phyloP scores from a whole-genome alignment of 352 stramenopile genomes.

The Pythium coloratum region DNA sequence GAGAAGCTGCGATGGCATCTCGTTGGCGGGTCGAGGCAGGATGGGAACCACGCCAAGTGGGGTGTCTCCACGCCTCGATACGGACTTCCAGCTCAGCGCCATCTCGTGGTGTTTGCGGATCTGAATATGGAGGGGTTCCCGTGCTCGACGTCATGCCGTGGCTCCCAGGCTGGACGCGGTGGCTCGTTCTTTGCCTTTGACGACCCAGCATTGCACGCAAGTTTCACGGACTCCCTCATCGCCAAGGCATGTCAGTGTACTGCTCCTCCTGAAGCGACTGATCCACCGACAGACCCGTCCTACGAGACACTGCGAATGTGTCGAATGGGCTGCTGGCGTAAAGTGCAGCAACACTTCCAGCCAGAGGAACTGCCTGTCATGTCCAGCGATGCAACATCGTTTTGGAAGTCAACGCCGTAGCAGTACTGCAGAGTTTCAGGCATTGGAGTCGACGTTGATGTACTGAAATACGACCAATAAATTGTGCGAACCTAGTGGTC shows the following conservation, averaged over 20 bases:
- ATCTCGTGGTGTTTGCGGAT: slow-evolving; percentile 63
- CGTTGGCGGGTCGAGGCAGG: slow-evolving; percentile 43
- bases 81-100: neutral
- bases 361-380: slow-evolving; percentile 42
- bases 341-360: slow-evolving; percentile 43
- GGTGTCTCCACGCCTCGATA: slow-evolving; percentile 55
- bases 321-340: slow-evolving; percentile 59
- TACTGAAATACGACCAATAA: too few species aligned
- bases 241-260: slow-evolving; percentile 46
- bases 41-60: slow-evolving; percentile 80
- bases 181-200: slow-evolving; percentile 69
- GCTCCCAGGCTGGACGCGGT: slow-evolving; percentile 71
- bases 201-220: slow-evolving; percentile 45
- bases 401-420: slow-evolving; percentile 31
- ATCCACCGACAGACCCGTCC: slow-evolving; percentile 8
- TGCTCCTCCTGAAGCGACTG: slow-evolving; percentile 5
- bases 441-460: too few species aligned
- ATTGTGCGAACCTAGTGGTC: neutral
- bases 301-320: slow-evolving; percentile 68
- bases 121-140: slow-evolving; percentile 85
- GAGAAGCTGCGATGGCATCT: slow-evolving; percentile 64
- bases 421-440: too few species aligned
- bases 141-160: slow-evolving; percentile 68
- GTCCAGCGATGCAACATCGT: slow-evolving; percentile 56
- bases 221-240: slow-evolving; percentile 43